Conservation (phyloP, 2,329 filamentous ascomycete genomes). For the Ophiostoma perfectum region DNA sequence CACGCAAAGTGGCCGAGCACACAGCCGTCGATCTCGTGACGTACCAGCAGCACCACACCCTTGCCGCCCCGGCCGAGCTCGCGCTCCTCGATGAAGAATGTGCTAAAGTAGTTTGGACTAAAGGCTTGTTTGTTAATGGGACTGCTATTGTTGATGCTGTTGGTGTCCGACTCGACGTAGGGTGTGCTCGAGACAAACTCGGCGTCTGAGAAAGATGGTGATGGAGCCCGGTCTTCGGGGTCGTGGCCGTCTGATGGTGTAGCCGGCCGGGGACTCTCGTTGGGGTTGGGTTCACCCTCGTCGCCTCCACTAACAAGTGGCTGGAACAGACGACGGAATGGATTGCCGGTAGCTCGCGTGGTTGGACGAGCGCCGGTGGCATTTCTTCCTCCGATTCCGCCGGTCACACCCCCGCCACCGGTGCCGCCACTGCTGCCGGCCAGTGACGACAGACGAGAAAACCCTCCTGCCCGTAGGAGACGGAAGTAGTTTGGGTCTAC, state of each 20-base stretch:
- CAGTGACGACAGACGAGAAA: conserved; percentile 34
- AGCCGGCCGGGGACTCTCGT: not conserved
- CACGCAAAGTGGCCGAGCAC: conserved; percentile 88
- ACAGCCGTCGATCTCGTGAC: conserved; percentile 86
- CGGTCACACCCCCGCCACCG: not conserved
- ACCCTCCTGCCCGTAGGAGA: conserved; percentile 64
- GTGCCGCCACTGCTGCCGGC: not conserved
- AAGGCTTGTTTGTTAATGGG: conserved; percentile 78
- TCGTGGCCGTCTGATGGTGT: conserved; percentile 5
- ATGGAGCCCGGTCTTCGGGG: conserved; percentile 2
- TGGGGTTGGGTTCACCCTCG: not conserved
- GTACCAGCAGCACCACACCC: conserved; percentile 88
- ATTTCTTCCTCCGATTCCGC: not conserved
- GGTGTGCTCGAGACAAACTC: conserved; percentile 53
- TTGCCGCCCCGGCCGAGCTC: conserved; percentile 87
- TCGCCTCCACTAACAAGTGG: conserved; percentile 32
- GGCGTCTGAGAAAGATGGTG: conserved; percentile 27
- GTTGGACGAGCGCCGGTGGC: not conserved
- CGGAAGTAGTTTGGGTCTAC: conserved; percentile 92
- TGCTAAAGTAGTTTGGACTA: conserved; percentile 85
- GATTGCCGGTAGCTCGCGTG: conserved; percentile 37
- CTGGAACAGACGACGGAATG: conserved; percentile 49
- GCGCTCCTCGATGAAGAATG: conserved; percentile 84
- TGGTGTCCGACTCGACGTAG: conserved; percentile 10
- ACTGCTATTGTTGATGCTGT: conserved; percentile 61